phyloP scores from a whole-genome alignment of 139 green algal genomes.

The Chlorella sorokiniana region DNA sequence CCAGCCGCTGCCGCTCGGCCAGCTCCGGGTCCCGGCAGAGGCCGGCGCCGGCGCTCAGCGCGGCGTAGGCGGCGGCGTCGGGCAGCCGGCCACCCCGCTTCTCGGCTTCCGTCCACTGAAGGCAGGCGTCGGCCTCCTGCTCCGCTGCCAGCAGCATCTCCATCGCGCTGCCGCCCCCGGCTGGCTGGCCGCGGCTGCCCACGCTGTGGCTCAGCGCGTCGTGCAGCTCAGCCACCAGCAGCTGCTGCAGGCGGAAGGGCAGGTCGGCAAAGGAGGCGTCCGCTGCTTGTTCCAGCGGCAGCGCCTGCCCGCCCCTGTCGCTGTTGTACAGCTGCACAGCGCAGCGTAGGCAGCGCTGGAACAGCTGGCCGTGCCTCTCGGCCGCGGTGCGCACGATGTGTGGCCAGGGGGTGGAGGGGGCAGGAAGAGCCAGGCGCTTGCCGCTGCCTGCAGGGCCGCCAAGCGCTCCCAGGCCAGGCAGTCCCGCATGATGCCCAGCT shows the following conservation, averaged over 20 bases:
- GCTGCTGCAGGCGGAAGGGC: slow-evolving; percentile 7
- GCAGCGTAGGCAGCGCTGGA: not conserved
- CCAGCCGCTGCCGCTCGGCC: not conserved
- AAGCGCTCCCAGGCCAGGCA: slow-evolving; percentile 20
- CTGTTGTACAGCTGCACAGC: not conserved
- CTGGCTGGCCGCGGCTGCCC: not conserved
- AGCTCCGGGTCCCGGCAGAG: not conserved
- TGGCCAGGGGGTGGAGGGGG: not conserved
- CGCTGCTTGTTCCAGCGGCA: not conserved
- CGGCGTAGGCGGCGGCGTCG: not conserved
- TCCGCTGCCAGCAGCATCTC: not conserved
- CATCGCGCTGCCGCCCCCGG: not conserved
- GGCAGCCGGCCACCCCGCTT: slow-evolving; percentile 5
- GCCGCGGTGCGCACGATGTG: not conserved
- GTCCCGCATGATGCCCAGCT: not conserved
- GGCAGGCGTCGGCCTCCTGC: not conserved
- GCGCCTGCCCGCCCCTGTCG: not conserved
- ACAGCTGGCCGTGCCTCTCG: not conserved
- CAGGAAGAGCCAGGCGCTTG: slow-evolving; percentile 22
- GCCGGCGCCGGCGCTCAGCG: not conserved
- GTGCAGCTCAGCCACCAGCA: slow-evolving; percentile 7
- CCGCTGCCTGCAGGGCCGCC: not conserved
- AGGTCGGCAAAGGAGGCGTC: not conserved
- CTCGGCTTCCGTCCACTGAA: slow-evolving; percentile 5
- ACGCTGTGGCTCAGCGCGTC: not conserved